Evolutionary conservation across 2,329 filamentous ascomycete genomes (phyloP).

Genomic region (Chrysosporium keratinophilum): DNA sequence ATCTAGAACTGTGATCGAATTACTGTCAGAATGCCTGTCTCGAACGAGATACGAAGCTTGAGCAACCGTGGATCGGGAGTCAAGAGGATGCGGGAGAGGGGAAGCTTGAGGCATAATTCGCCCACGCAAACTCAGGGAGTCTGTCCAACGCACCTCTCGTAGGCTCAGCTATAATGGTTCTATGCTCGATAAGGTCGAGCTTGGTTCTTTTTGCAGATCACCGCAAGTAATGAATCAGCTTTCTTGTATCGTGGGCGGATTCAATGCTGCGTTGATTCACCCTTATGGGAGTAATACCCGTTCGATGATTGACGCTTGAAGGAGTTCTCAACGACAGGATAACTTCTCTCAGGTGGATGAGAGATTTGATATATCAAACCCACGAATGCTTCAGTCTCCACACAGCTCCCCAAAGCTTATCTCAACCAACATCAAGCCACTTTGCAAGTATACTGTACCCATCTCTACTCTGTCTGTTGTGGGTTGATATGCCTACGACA

Average conservation of each 20-base stretch:
- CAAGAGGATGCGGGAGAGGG: not conserved
- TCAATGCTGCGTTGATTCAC: not conserved
- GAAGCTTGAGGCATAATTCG: not conserved
- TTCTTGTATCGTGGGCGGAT: not conserved
- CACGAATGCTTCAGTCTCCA: not conserved
- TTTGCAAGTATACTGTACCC: not conserved
- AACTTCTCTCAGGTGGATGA: not conserved
- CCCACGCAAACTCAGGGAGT: not conserved
- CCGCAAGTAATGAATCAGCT: not conserved
- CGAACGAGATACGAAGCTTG: constrained; percentile 1
- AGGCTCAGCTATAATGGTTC: not conserved
- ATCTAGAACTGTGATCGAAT: constrained; percentile 2
- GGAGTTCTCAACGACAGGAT: no score
- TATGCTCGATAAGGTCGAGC: no score
- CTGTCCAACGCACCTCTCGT: constrained; percentile 2
- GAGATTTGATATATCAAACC: constrained; percentile 1
- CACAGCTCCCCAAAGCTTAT: not conserved
- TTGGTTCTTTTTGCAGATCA: not conserved
- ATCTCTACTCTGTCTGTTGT: not conserved
- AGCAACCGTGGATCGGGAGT: not conserved
- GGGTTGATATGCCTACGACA: not conserved
- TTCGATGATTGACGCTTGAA: no score
- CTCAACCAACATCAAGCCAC: not conserved
- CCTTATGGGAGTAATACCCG: no score
- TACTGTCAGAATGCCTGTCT: not conserved